Conservation (phyloP, 2,329 filamentous ascomycete genomes). For the Cercospora sp. region DNA sequence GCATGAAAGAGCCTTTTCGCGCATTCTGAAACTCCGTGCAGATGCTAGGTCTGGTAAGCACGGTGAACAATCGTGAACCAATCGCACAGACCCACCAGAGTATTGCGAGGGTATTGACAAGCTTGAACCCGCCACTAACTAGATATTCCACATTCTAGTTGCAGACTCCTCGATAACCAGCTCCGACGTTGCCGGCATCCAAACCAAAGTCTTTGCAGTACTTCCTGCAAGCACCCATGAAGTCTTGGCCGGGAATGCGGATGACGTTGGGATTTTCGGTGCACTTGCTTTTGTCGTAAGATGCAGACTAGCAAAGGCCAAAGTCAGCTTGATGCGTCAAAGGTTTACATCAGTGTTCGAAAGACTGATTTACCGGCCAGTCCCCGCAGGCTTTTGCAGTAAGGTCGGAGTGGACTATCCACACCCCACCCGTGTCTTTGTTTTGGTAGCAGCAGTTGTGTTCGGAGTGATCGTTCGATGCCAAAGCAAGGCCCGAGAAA, state of each 20-base stretch:
- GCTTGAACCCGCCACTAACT: neutral
- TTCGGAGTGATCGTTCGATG: neutral
- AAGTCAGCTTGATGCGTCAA: neutral
- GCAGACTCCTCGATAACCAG: neutral
- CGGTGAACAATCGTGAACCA: neutral
- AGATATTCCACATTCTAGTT: neutral
- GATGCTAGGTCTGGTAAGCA: neutral
- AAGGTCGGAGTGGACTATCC: neutral
- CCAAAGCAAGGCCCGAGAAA: neutral
- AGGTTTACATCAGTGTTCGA: neutral
- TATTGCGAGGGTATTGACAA: neutral
- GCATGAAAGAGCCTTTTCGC: neutral
- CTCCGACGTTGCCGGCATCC: neutral
- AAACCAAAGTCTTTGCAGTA: neutral
- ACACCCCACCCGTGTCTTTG: neutral
- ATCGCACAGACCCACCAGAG: neutral
- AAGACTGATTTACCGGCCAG: neutral
- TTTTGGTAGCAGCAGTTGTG: neutral
- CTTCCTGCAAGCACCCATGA: neutral
- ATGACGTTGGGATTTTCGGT: neutral
- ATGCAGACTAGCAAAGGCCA: neutral
- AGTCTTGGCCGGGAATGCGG: neutral
- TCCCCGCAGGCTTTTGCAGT: too few species aligned
- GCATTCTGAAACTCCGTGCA: neutral
- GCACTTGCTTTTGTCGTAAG: neutral